Conservation (phyloP, 805 yeast genomes). For the Starmerella stigmatis region DNA sequence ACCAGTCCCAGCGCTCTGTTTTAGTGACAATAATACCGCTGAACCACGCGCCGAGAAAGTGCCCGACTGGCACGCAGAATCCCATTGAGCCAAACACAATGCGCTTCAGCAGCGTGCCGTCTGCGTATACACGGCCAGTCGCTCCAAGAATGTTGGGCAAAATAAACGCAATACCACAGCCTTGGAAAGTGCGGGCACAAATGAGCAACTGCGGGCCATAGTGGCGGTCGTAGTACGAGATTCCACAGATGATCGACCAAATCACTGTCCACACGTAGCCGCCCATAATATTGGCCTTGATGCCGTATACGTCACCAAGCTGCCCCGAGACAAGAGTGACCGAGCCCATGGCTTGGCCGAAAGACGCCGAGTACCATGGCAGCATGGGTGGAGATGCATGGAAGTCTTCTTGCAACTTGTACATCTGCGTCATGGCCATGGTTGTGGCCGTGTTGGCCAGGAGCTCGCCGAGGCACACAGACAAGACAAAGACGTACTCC, state of each 20-base stretch:
- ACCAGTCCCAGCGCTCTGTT: slow-evolving; percentile 20
- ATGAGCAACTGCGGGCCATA: slow-evolving; percentile 20
- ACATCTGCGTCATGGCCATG: slow-evolving; percentile 22
- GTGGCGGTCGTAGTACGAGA: slow-evolving; percentile 36
- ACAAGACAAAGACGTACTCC: slow-evolving; percentile 14
- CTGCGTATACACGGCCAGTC: slow-evolving; percentile 31
- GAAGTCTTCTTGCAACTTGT: slow-evolving; percentile 28
- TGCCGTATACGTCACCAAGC: slow-evolving; percentile 61
- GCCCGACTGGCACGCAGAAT: slow-evolving; percentile 53
- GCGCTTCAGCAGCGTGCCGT: slow-evolving; percentile 34
- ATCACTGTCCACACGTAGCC: slow-evolving; percentile 48
- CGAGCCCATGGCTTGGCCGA: slow-evolving; percentile 61
- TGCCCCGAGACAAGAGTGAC: slow-evolving; percentile 58
- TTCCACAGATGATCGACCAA: slow-evolving; percentile 53
- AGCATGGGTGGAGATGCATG: slow-evolving; percentile 26
- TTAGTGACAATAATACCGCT: slow-evolving; percentile 16
- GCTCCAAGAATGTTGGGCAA: slow-evolving; percentile 54
- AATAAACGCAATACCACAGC: slow-evolving; percentile 50
- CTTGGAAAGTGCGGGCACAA: slow-evolving; percentile 49
- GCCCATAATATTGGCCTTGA: slow-evolving; percentile 40
- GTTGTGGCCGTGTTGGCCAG: slow-evolving; percentile 36
- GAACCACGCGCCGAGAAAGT: slow-evolving; percentile 44
- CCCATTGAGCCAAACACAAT: slow-evolving; percentile 49
- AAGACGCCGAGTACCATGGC: slow-evolving; percentile 61
- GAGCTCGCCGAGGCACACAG: slow-evolving; percentile 51